Evolutionary conservation across 345 rosid genomes (phyloP).

Genomic region (Bretschneidera sinensis): DNA sequence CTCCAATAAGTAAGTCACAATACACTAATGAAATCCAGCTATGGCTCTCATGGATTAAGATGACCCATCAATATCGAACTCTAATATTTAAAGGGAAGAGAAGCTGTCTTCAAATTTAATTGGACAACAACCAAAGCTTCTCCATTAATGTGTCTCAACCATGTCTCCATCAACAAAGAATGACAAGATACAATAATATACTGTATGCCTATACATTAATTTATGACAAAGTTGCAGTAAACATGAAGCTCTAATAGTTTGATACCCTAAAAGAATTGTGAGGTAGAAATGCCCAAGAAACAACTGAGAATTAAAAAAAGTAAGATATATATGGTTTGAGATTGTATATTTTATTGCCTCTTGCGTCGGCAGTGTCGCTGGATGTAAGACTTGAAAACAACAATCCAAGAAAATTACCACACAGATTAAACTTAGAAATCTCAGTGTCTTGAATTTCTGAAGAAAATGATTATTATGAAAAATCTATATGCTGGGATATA

Average conservation of each 20-base stretch:
- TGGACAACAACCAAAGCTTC: slow-evolving; percentile 9
- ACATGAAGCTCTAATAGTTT: no score
- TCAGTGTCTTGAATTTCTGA: not conserved
- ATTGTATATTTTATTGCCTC: no score
- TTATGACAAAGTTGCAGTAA: not conserved
- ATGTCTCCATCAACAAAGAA: slow-evolving; percentile 4
- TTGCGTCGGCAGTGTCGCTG: no score
- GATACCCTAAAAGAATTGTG: not conserved
- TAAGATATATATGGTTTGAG: no score
- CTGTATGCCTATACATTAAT: not conserved
- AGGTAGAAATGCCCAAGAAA: not conserved
- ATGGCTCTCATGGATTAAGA: no score
- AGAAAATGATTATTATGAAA: not conserved
- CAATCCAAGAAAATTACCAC: no score
- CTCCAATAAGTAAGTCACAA: not conserved
- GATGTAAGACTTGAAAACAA: no score
- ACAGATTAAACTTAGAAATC: not conserved
- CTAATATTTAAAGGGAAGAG: no score
- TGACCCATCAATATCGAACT: no score
- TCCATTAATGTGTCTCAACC: slow-evolving; percentile 16
- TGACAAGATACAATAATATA: not conserved
- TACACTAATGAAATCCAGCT: slow-evolving; percentile 26
- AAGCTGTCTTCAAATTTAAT: slow-evolving; percentile 5
- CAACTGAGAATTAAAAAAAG: not conserved
- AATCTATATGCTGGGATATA: not conserved